Conservation (phyloP, 2,329 filamentous ascomycete genomes). For the Tolypocladium endophyticum region DNA sequence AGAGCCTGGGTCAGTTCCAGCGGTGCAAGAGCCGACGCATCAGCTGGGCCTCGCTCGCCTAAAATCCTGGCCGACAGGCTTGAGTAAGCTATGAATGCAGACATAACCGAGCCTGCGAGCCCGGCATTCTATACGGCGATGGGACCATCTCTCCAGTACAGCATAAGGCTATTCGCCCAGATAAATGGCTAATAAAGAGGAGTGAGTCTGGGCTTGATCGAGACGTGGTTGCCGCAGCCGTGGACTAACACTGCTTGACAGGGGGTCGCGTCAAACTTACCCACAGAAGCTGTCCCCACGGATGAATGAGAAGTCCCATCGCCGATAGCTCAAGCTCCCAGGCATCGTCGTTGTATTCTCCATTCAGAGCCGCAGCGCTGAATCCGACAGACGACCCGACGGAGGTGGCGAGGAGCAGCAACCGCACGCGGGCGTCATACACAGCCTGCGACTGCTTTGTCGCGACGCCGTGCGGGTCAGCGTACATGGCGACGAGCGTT, state of each 20-base stretch:
- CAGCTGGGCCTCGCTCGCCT: too few relatives aligned
- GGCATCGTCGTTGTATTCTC: not conserved
- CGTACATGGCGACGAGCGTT: not conserved
- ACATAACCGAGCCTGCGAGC: too few relatives aligned
- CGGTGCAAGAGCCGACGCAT: too few relatives aligned
- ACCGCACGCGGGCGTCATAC: not conserved
- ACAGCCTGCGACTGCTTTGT: too few relatives aligned
- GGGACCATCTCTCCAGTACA: too few relatives aligned
- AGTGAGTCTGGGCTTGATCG: not conserved
- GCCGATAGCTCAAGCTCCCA: not conserved
- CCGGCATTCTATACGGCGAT: too few relatives aligned
- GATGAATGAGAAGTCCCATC: not conserved
- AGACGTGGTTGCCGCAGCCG: too few relatives aligned
- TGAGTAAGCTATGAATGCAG: too few relatives aligned
- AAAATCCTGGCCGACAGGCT: too few relatives aligned
- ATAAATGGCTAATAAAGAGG: not conserved
- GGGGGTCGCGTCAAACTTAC: not conserved
- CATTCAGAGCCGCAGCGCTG: not conserved
- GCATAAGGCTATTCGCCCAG: too few relatives aligned
- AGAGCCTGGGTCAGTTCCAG: not conserved
- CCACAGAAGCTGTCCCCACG: not conserved
- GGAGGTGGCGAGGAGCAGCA: not conserved
- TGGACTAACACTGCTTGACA: not conserved
- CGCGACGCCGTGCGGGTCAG: not conserved
- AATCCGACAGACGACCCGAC: not conserved